These are phyloP conservation scores for Yamadazyma akitaensis DNA, from an alignment of 805 yeast species.

Conservation along the genomic window DNA sequence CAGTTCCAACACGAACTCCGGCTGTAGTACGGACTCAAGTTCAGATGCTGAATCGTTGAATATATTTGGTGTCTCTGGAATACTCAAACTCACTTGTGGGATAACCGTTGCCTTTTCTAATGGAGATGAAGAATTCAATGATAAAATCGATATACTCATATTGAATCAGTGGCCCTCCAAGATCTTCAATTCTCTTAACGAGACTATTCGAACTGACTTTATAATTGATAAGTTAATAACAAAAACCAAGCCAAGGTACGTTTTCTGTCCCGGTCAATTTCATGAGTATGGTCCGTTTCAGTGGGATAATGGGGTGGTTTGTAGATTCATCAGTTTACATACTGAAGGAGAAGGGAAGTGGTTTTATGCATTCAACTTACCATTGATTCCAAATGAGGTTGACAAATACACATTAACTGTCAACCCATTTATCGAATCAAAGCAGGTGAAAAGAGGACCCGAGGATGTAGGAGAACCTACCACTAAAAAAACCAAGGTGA, in stretches of 20 bases:
- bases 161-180: constrained; percentile 51
- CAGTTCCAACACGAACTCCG: not conserved
- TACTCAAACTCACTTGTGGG: constrained; percentile 40
- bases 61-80: constrained; percentile 26
- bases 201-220: not conserved
- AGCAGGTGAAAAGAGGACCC: constrained; percentile 11
- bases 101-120: constrained; percentile 47
- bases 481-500: constrained; percentile 40
- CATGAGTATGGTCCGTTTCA: constrained; percentile 56
- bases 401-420: constrained; percentile 9
- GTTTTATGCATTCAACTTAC: constrained; percentile 66
- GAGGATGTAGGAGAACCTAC: constrained; percentile 15
- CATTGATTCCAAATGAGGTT: constrained; percentile 10
- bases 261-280: constrained; percentile 57
- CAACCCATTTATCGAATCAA: constrained; percentile 25
- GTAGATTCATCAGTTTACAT: constrained; percentile 67
- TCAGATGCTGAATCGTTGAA: constrained; percentile 13
- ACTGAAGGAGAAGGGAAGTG: constrained; percentile 56
- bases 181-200: not conserved
- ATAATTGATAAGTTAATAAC: constrained; percentile 46
- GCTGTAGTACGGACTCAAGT: constrained; percentile 1
- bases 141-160: constrained; percentile 50
- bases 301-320: constrained; percentile 48
- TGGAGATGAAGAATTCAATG: constrained; percentile 14
- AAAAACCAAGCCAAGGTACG: constrained; percentile 57